These are phyloP conservation scores for Jamesozyma gamospora DNA, from an alignment of 805 yeast species.

Conservation along the genomic window DNA sequence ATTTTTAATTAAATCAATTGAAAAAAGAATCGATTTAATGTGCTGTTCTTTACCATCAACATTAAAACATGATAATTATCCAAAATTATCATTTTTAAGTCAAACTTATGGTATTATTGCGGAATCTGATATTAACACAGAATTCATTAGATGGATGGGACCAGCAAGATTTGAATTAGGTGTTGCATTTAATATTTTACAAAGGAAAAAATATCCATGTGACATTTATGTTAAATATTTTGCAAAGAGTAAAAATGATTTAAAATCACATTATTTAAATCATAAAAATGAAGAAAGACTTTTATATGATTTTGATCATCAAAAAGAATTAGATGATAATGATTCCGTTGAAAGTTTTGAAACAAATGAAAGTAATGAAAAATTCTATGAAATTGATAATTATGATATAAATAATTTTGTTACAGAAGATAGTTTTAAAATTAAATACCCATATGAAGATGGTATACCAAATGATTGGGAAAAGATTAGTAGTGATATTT, in stretches of 20 bases:
- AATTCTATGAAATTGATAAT: constrained; percentile 1
- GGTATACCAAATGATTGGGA: constrained; percentile 66
- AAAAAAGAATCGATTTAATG: constrained; percentile 71
- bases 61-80: constrained; percentile 23
- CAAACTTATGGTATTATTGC: constrained; percentile 93
- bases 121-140: constrained; percentile 93
- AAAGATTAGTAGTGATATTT: constrained; percentile 36
- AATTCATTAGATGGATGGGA: constrained; percentile 81
- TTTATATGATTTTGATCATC: background rate
- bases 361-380: constrained; percentile 26
- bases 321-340: background rate
- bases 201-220: constrained; percentile 64
- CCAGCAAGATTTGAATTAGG: constrained; percentile 78
- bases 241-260: constrained; percentile 42
- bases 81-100: constrained; percentile 64
- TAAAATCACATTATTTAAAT: constrained; percentile 37
- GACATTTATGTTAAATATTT: constrained; percentile 61
- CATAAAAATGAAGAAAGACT: constrained; percentile 22
- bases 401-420: constrained; percentile 14
- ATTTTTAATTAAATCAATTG: constrained; percentile 57
- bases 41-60: constrained; percentile 52
- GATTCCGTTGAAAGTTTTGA: background rate
- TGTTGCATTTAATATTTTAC: constrained; percentile 50
- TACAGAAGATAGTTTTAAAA: constrained; percentile 34
- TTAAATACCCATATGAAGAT: constrained; percentile 33